Conservation (phyloP, 768 basidiomycete genomes). For the Lentinula sp. region DNA sequence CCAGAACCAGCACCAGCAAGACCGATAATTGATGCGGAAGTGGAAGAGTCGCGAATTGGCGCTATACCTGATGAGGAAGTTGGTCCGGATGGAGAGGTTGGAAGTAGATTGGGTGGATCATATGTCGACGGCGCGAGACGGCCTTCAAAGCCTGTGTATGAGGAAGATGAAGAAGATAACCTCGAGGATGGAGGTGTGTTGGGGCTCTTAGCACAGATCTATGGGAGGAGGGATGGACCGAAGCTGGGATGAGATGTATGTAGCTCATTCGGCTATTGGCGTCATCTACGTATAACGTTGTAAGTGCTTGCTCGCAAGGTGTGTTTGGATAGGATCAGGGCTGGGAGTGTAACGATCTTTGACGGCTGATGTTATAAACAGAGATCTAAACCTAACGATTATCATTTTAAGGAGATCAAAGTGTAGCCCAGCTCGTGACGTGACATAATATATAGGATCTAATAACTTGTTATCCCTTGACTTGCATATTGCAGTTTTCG, state of each 20-base stretch:
- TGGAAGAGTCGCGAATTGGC: slow-evolving; percentile 5
- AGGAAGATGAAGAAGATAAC: slow-evolving; percentile 57
- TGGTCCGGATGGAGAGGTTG: slow-evolving; percentile 48
- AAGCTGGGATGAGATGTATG: neutral
- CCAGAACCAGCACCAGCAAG: slow-evolving; percentile 10
- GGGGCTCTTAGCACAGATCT: slow-evolving; percentile 83
- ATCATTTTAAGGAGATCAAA: too few relatives aligned
- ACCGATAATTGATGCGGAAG: slow-evolving; percentile 7
- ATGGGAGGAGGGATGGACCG: slow-evolving; percentile 53
- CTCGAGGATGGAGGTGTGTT: slow-evolving; percentile 80
- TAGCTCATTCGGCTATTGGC: neutral
- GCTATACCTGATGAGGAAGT: slow-evolving; percentile 41
- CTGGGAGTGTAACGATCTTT: too few relatives aligned
- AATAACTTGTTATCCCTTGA: too few relatives aligned
- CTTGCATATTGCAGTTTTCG: too few relatives aligned
- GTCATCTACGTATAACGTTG: neutral
- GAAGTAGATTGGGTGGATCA: slow-evolving; percentile 61
- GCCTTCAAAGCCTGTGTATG: slow-evolving; percentile 38
- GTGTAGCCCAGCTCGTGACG: too few relatives aligned
- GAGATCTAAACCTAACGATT: too few relatives aligned
- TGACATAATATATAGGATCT: too few relatives aligned
- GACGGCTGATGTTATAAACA: too few relatives aligned
- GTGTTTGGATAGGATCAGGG: too few relatives aligned
- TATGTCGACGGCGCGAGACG: slow-evolving; percentile 67
- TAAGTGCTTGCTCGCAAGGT: neutral